Conservation (phyloP, 2,329 filamentous ascomycete genomes). For the Herpotrichia juniperi region DNA sequence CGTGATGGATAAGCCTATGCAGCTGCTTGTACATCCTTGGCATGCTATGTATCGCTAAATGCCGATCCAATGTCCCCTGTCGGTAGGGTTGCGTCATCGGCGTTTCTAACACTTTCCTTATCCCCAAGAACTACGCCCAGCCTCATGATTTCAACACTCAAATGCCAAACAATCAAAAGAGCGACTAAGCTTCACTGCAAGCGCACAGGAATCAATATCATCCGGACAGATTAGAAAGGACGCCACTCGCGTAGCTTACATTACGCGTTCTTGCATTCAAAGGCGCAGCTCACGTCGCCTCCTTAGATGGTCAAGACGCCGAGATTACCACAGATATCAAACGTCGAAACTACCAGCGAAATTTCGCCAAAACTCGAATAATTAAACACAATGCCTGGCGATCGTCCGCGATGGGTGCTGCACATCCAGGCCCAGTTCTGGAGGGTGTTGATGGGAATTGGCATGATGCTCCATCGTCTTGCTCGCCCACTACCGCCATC, state of each 20-base stretch:
- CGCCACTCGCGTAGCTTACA: neutral
- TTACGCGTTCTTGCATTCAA: neutral
- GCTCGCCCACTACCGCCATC: conserved; percentile 65
- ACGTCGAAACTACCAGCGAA: neutral
- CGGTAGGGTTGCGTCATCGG: neutral
- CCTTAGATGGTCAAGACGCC: neutral
- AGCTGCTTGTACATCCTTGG: neutral
- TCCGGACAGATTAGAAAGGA: neutral
- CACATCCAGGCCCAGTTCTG: conserved; percentile 68
- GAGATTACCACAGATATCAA: neutral
- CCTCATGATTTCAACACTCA: neutral
- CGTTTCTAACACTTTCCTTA: neutral
- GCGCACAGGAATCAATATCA: neutral
- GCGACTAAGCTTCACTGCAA: neutral
- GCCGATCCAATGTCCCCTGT: neutral
- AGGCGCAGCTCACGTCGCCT: neutral
- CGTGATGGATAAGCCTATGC: neutral
- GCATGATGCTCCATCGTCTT: conserved; percentile 71
- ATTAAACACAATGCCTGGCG: conserved; percentile 11
- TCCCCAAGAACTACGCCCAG: neutral
- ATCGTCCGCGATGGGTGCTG: conserved; percentile 63
- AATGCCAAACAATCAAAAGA: neutral
- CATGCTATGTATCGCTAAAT: neutral
- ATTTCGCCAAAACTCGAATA: neutral
- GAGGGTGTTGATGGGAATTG: conserved; percentile 71